Evolutionary conservation across 23 red algal genomes (phyloP), one percentile per base, ranked within the genome.

Genomic region (Gracilariopsis chorda): DNA sequence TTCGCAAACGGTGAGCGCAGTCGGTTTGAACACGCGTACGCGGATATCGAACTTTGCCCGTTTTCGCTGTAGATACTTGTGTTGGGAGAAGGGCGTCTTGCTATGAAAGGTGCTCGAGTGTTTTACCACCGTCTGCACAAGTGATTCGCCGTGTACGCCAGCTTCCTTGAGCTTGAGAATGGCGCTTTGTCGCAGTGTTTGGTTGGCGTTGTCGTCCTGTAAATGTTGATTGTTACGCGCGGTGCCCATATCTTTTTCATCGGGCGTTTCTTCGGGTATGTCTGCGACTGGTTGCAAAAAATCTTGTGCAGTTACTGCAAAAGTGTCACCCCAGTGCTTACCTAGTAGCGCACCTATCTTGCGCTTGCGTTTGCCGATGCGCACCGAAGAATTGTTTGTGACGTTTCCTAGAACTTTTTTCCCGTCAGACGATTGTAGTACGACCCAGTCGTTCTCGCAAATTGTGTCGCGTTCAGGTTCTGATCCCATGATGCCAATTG

Each of bases 11-110:
- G 80, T 86, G 20, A 73, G 37, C 1, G 82, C 92, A 8, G 82
- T 88, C n/a, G 92, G 92, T 80, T 56, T 47, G 5, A 85, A 20
- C 12, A 94, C 71, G 1, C 92, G 69, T n/a, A 94, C 48, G 45
- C 70, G 81, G 21, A 94, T 41, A 60, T 88, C 82, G 47, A 80
- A 86, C 58, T 88, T 94, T 24, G 80, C 80, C 21, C 59, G 65
- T 42, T 94, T 94, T 27, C 81, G 63, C 46, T 69, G 56, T 16
- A 94, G 70, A 47, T 88, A 94, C 74, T 94, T 94, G 24, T 85
- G 44, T 41, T 88, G 92, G 5, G 92, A 78, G 39, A 87, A 86
- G 4, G 83, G 29, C 6, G 82, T 94, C 44, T 94, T 94, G 23
- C 4, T 56, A 20, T 77, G 28, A 41, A 94, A 94, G 7, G 81